These are phyloP conservation scores for Colletotrichum navitas DNA, from an alignment of 2,329 filamentous ascomycete genomes.

Conservation along the genomic window DNA sequence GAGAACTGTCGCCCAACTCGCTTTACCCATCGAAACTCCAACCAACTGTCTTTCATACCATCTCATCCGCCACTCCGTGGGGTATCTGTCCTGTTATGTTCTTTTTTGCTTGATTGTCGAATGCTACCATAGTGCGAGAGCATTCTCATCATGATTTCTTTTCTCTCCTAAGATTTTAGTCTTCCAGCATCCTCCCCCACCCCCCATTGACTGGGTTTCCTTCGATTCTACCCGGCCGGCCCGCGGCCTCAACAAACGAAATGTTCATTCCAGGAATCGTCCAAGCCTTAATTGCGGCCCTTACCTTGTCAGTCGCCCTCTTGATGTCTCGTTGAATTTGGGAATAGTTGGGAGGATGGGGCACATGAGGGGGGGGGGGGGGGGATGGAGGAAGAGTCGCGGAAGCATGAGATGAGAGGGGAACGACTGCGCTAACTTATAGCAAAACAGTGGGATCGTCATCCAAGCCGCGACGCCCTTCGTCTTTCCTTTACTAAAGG, in stretches of 20 bases:
- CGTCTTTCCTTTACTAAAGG: constrained; percentile 60
- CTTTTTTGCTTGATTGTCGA: constrained; percentile 21
- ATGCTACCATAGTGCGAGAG: constrained; percentile 44
- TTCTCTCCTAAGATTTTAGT: constrained; percentile 49
- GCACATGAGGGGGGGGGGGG: background rate
- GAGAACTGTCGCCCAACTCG: constrained; percentile 19
- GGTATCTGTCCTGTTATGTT: constrained; percentile 29
- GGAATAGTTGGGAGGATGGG: background rate
- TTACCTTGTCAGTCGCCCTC: constrained; percentile 63
- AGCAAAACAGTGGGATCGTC: constrained; percentile 61
- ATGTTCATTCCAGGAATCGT: constrained; percentile 61
- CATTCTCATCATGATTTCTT: constrained; percentile 39
- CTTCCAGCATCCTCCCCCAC: constrained; percentile 35
- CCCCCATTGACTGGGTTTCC: constrained; percentile 63
- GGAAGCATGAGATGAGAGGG: constrained; percentile 1
- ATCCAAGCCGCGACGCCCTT: constrained; percentile 64
- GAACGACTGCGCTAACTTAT: constrained; percentile 46
- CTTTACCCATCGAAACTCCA: constrained; percentile 31
- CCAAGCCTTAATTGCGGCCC: constrained; percentile 66
- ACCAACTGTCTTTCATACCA: constrained; percentile 39
- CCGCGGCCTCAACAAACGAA: constrained; percentile 46
- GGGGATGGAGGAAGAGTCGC: constrained; percentile 7
- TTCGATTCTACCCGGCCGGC: constrained; percentile 50
- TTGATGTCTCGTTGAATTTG: background rate
- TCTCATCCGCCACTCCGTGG: constrained; percentile 39